phyloP scores from a whole-genome alignment of 495 filamentous ascomycete genomes.

The Thermothielavioides terrestris region DNA sequence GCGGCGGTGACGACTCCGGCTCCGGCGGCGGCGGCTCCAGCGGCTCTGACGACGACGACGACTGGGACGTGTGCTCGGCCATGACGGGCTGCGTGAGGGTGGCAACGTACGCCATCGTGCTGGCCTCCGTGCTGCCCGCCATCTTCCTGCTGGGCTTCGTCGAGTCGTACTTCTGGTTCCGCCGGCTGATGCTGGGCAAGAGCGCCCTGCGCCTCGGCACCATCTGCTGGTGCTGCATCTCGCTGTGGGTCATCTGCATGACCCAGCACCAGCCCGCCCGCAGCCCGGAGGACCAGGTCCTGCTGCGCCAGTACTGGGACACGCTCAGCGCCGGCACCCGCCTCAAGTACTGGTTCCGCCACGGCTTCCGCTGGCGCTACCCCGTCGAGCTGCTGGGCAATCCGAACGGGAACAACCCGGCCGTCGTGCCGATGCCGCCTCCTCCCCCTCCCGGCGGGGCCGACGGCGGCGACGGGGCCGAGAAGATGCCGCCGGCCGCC shows the following conservation, averaged over 20 bases:
- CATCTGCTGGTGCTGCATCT: constrained; percentile 39
- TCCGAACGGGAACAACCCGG: not conserved
- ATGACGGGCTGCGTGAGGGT: constrained; percentile 23
- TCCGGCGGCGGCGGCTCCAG: not conserved
- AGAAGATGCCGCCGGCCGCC: not conserved
- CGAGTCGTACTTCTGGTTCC: constrained; percentile 44
- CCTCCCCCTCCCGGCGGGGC: not conserved
- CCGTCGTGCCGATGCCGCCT: not conserved
- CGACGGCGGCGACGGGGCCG: not conserved
- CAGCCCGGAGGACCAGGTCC: constrained; percentile 31
- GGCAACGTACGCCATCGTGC: constrained; percentile 30
- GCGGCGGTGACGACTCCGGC: constrained; percentile 14
- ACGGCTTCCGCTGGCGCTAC: constrained; percentile 45
- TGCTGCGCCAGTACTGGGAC: constrained; percentile 38
- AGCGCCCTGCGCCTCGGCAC: constrained; percentile 41
- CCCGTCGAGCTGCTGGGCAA: constrained; percentile 24
- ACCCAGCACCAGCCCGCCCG: constrained; percentile 35
- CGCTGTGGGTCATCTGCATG: constrained; percentile 33
- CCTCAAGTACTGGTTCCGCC: constrained; percentile 40
- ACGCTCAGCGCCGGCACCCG: constrained; percentile 29
- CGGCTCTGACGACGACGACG: constrained; percentile 6
- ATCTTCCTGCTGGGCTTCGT: constrained; percentile 41
- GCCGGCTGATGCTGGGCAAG: constrained; percentile 44
- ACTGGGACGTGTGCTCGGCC: constrained; percentile 16
- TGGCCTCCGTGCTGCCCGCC: constrained; percentile 31